phyloP scores from a whole-genome alignment of 257 asterid species.

The Solanum virginianum region DNA sequence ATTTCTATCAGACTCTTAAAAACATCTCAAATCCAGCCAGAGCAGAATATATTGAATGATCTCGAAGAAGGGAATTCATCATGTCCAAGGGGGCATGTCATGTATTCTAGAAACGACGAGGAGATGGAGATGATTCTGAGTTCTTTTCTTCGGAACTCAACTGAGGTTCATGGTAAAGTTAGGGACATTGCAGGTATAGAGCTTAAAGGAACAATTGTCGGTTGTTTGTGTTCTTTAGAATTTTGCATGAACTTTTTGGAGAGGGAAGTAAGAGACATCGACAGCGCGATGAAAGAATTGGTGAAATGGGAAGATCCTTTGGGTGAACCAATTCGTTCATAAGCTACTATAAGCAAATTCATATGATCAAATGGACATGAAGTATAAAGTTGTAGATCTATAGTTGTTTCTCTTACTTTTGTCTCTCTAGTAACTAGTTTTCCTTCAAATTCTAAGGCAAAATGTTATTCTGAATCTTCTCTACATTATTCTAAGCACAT shows the following conservation, averaged over 20 bases:
- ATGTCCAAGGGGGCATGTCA: neutral
- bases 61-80: slow-evolving; percentile 24
- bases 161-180: neutral
- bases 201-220: slow-evolving; percentile 1
- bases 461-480: neutral
- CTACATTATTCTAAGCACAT: neutral
- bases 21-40: slow-evolving; percentile 5
- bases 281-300: slow-evolving; percentile 9
- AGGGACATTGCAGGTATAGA: slow-evolving; percentile 4
- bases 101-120: neutral
- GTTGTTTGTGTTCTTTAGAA: slow-evolving; percentile 14
- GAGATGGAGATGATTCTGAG: slow-evolving; percentile 3
- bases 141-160: slow-evolving; percentile 2
- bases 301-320: slow-evolving; percentile 15
- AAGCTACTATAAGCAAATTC: neutral
- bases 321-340: neutral
- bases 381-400: neutral
- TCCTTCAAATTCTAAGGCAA: neutral
- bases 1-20: neutral
- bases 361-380: neutral
- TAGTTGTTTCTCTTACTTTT: neutral
- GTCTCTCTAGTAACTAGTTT: neutral
- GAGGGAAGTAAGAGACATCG: slow-evolving; percentile 15
- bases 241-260: slow-evolving; percentile 23
- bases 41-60: slow-evolving; percentile 6